Evolutionary conservation across 2,329 filamentous ascomycete species (phyloP).

Genomic region (Incumbomyces delicatus): DNA sequence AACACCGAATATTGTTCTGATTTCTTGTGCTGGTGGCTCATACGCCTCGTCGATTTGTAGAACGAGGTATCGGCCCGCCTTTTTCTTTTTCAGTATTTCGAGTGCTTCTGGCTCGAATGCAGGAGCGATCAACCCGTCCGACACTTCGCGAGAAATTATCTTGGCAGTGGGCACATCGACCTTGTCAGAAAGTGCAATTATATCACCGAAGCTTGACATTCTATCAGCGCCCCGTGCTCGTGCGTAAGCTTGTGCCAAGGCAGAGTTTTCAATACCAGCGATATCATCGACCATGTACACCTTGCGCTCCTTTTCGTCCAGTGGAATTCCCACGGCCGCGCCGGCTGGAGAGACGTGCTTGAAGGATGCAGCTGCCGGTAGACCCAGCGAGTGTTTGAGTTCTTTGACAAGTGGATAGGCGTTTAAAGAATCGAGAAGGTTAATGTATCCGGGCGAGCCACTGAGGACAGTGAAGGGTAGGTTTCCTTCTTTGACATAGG

Average conservation of each 20-base stretch:
- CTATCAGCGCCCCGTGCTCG: constrained; percentile 91
- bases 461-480: constrained; percentile 92
- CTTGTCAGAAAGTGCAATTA: constrained; percentile 84
- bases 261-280: constrained; percentile 72
- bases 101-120: constrained; percentile 77
- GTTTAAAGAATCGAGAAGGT: constrained; percentile 90
- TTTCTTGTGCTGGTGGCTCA: constrained; percentile 63
- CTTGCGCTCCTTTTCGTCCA: constrained; percentile 81
- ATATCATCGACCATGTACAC: constrained; percentile 99
- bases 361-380: constrained; percentile 91
- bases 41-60: constrained; percentile 89
- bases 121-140: constrained; percentile 89
- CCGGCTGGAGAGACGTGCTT: constrained; percentile 98
- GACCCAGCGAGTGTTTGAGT: constrained; percentile 75
- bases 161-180: constrained; percentile 90
- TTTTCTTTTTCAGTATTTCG: constrained; percentile 92
- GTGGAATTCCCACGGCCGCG: constrained; percentile 81
- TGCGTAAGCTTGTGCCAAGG: constrained; percentile 87
- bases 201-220: constrained; percentile 97
- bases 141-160: constrained; percentile 97
- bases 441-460: constrained; percentile 91
- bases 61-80: constrained; percentile 92
- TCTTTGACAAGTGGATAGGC: constrained; percentile 96
- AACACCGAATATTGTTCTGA: constrained; percentile 81
- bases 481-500: constrained; percentile 60